A percentile compares a stretch with the other conserved stretches of the same genome.
These are phyloP conservation scores for Bryoglossum gracile DNA, from an alignment of 495 filamentous ascomycete species.

Conservation along the genomic window DNA sequence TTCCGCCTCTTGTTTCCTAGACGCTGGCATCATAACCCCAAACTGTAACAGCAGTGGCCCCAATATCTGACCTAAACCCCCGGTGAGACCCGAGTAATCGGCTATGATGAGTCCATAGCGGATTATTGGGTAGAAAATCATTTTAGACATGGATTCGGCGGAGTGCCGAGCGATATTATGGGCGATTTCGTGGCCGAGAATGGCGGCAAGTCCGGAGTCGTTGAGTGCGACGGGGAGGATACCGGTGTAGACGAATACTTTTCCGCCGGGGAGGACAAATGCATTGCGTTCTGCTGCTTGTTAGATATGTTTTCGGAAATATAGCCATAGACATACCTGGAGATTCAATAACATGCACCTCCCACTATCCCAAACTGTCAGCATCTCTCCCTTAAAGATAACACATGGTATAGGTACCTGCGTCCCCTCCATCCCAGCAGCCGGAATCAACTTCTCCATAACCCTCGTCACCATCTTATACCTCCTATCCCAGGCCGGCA, in stretches of 20 bases:
- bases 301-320: neutral
- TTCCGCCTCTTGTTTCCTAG: conserved; percentile 54
- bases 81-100: conserved; percentile 59
- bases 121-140: conserved; percentile 47
- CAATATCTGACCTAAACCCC: conserved; percentile 52
- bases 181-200: conserved; percentile 91
- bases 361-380: conserved; percentile 45
- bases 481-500: conserved; percentile 35
- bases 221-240: conserved; percentile 64
- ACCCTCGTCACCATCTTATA: conserved; percentile 54
- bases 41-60: conserved; percentile 49
- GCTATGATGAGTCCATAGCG: conserved; percentile 47
- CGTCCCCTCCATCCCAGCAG: conserved; percentile 50
- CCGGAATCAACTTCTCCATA: conserved; percentile 63
- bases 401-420: conserved; percentile 25
- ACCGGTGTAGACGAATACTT: conserved; percentile 87
- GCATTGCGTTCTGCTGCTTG: conserved; percentile 50
- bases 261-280: conserved; percentile 87
- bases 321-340: conserved; percentile 24
- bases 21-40: conserved; percentile 61
- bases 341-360: conserved; percentile 77
- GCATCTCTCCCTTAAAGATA: neutral
- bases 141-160: conserved; percentile 65
- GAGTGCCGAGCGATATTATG: conserved; percentile 79
- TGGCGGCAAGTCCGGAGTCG: conserved; percentile 73